Percentiles rank a stretch among this genome's conserved stretches.
phyloP scores from a whole-genome alignment of 768 basidiomycete species.

The Suillus hirtellus region DNA sequence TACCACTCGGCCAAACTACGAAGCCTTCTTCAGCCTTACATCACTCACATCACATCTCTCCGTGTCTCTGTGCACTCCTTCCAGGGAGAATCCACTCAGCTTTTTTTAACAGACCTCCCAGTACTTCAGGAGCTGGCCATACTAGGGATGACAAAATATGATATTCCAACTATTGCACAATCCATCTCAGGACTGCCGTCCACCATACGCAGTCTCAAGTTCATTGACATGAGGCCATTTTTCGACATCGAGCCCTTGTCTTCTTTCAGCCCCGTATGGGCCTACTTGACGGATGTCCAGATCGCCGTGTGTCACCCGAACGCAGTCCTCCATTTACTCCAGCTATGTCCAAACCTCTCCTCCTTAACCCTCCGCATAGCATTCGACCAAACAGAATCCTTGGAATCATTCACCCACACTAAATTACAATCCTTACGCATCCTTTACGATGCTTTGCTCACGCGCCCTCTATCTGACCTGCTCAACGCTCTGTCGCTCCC shows the following conservation, averaged over 20 bases:
- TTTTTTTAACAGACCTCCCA: constrained; percentile 12
- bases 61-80: not conserved
- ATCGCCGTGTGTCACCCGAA: constrained; percentile 5
- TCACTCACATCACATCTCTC: constrained; percentile 9
- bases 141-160: not conserved
- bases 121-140: constrained; percentile 23
- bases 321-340: constrained; percentile 17
- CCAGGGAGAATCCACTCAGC: not conserved
- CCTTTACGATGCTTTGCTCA: not conserved
- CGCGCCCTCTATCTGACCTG: constrained; percentile 13
- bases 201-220: not conserved
- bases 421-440: constrained; percentile 17
- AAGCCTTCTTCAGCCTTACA: constrained; percentile 22
- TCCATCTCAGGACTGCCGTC: constrained; percentile 8
- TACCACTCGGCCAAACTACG: constrained; percentile 4
- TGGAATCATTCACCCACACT: constrained; percentile 13
- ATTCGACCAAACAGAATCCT: not conserved
- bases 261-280: constrained; percentile 21
- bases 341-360: constrained; percentile 22
- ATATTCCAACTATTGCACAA: constrained; percentile 2
- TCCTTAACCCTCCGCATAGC: constrained; percentile 14
- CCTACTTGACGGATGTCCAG: constrained; percentile 19
- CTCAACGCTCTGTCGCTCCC: constrained; percentile 21
- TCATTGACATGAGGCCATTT: not conserved
- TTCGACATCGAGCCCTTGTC: constrained; percentile 15